These are phyloP conservation scores for Rhizomucor miehei DNA, from an alignment of 371 early-diverging fungal genomes.

Conservation along the genomic window DNA sequence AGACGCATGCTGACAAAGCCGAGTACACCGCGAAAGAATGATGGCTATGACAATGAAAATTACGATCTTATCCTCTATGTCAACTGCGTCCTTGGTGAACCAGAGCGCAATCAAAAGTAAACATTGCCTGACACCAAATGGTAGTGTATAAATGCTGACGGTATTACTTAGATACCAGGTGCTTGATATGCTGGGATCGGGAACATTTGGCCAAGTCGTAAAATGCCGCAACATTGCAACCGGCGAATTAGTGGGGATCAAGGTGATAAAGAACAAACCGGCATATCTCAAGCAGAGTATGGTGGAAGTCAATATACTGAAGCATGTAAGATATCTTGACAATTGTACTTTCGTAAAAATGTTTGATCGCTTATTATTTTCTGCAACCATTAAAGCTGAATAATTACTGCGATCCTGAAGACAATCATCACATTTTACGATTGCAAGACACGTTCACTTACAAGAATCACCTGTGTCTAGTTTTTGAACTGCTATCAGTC, in stretches of 20 bases:
- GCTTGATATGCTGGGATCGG: slow-evolving; percentile 92
- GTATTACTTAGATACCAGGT: slow-evolving; percentile 83
- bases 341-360: not conserved
- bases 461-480: slow-evolving; percentile 92
- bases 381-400: slow-evolving; percentile 60
- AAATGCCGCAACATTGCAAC: slow-evolving; percentile 89
- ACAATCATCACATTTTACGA: slow-evolving; percentile 84
- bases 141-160: no score
- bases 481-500: slow-evolving; percentile 92
- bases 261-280: slow-evolving; percentile 95
- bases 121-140: no score
- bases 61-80: slow-evolving; percentile 94
- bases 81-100: slow-evolving; percentile 62
- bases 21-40: slow-evolving; percentile 75
- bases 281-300: slow-evolving; percentile 95
- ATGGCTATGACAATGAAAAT: slow-evolving; percentile 91
- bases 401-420: slow-evolving; percentile 75
- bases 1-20: slow-evolving; percentile 93
- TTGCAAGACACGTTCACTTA: slow-evolving; percentile 94
- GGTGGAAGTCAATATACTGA: slow-evolving; percentile 93
- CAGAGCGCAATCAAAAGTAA: not conserved
- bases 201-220: slow-evolving; percentile 99
- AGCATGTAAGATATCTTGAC: slow-evolving; percentile 55
- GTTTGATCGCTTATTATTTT: not conserved
- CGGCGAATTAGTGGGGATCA: slow-evolving; percentile 88